Conservation (phyloP, 176 grass and related monocot genomes). For the Typha latifolia region DNA sequence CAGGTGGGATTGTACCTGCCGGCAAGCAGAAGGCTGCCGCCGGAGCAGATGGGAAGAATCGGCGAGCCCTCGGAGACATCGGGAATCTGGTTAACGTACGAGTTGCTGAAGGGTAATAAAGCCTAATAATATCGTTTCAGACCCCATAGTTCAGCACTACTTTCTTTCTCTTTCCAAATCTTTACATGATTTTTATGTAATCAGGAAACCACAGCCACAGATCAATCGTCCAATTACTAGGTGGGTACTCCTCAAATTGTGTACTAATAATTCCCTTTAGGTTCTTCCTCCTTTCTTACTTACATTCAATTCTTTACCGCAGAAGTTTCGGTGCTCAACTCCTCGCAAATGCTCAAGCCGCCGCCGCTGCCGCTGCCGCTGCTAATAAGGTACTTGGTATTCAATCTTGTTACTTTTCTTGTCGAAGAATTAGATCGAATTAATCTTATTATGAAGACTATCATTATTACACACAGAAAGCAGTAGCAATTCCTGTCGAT, state of each 20-base stretch:
- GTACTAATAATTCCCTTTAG: background rate
- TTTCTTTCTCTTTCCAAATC: background rate
- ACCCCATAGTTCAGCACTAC: background rate
- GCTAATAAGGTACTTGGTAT: background rate
- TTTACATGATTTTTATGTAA: background rate
- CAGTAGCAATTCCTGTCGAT: background rate
- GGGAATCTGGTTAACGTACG: slow-evolving; percentile 9
- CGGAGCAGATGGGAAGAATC: slow-evolving; percentile 10
- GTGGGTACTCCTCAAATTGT: background rate
- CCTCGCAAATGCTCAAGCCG: slow-evolving; percentile 15
- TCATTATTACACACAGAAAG: background rate
- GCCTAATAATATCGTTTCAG: background rate
- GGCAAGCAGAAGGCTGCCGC: slow-evolving; percentile 10
- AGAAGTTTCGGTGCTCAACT: slow-evolving; percentile 24
- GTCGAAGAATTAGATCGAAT: no score
- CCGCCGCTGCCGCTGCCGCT: background rate
- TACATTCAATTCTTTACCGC: background rate
- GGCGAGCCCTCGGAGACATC: slow-evolving; percentile 20
- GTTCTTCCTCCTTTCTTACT: no score
- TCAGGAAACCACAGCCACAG: slow-evolving; percentile 1
- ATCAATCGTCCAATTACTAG: slow-evolving; percentile 23
- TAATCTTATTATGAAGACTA: no score
- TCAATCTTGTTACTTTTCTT: no score
- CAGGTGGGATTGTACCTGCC: slow-evolving; percentile 5
- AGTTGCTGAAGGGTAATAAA: slow-evolving; percentile 9